Percentiles rank a stretch among this genome's conserved stretches.
Conservation (phyloP, 306 rosid species). For the Medicago arabica region DNA sequence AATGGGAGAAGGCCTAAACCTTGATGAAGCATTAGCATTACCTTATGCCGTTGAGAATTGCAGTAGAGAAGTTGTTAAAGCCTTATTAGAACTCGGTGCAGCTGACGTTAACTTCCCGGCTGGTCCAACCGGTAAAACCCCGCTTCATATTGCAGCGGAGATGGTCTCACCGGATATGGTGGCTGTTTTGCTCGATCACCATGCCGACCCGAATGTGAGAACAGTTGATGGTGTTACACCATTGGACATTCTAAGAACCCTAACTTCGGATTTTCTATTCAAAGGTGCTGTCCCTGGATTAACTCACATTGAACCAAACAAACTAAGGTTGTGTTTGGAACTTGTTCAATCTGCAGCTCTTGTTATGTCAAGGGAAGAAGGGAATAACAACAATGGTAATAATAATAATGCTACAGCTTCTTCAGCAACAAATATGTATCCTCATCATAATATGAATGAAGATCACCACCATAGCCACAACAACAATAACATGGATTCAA, state of each 20-base stretch:
- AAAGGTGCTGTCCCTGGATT: constrained; percentile 98
- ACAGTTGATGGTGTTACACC: constrained; percentile 85
- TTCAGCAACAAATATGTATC: constrained; percentile 60
- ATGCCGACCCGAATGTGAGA: constrained; percentile 91
- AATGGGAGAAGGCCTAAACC: constrained; percentile 96
- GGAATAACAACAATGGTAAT: constrained; percentile 41
- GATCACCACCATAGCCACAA: constrained; percentile 48
- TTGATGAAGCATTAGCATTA: constrained; percentile 87
- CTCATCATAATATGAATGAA: constrained; percentile 68
- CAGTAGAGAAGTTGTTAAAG: constrained; percentile 93
- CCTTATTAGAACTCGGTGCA: constrained; percentile 88
- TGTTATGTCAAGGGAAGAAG: constrained; percentile 91
- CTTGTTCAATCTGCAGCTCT: constrained; percentile 96
- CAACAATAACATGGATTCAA: constrained; percentile 69
- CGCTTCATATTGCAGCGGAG: constrained; percentile 84
- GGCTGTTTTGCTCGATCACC: constrained; percentile 95
- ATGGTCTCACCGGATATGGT: constrained; percentile 99
- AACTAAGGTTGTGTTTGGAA: constrained; percentile 86
- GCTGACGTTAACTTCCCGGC: constrained; percentile 89
- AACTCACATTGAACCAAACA: constrained; percentile 91
- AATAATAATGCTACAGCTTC: constrained; percentile 44
- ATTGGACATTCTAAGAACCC: constrained; percentile 90
- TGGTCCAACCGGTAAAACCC: constrained; percentile 80
- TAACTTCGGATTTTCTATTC: constrained; percentile 96
- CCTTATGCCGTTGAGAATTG: constrained; percentile 93